Evolutionary conservation across 2,329 filamentous ascomycete genomes (phyloP).

Genomic region (Neophaeococcomyces mojaviensis): DNA sequence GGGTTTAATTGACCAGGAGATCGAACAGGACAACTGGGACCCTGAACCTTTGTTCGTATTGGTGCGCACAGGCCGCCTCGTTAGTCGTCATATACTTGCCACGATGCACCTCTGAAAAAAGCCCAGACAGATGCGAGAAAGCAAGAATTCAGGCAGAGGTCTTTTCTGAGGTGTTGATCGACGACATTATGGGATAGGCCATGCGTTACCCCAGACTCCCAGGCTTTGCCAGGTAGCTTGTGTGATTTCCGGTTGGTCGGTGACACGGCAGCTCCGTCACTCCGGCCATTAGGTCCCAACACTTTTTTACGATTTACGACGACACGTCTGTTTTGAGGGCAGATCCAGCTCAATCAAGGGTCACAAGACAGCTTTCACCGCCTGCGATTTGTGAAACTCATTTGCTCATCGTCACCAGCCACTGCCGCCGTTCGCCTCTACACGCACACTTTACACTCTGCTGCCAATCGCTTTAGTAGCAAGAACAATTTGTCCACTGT

Average conservation of each 20-base stretch:
- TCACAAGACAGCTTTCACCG: conserved; percentile 8
- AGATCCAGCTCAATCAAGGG: conserved; percentile 6
- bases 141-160: neutral
- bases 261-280: neutral
- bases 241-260: neutral
- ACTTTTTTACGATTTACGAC: conserved; percentile 10
- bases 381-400: conserved; percentile 3
- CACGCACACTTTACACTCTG: neutral
- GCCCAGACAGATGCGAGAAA: neutral
- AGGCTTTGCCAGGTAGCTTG: neutral
- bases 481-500: conserved; percentile 4
- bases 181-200: neutral
- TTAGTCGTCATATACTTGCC: too few relatives aligned
- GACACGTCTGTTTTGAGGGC: neutral
- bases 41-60: too few relatives aligned
- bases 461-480: neutral
- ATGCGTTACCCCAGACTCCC: conserved; percentile 3
- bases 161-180: neutral
- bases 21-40: too few relatives aligned
- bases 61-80: too few relatives aligned
- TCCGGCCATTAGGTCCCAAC: conserved; percentile 4
- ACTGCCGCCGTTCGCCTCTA: neutral
- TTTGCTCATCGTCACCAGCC: neutral
- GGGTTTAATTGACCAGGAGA: too few relatives aligned
- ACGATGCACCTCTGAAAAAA: too few relatives aligned